Percentiles rank a stretch among this genome's conserved stretches.
These are phyloP conservation scores for Malassezia slooffiae DNA, from an alignment of 1,284 basidiomycete genomes.

Conservation along the genomic window DNA sequence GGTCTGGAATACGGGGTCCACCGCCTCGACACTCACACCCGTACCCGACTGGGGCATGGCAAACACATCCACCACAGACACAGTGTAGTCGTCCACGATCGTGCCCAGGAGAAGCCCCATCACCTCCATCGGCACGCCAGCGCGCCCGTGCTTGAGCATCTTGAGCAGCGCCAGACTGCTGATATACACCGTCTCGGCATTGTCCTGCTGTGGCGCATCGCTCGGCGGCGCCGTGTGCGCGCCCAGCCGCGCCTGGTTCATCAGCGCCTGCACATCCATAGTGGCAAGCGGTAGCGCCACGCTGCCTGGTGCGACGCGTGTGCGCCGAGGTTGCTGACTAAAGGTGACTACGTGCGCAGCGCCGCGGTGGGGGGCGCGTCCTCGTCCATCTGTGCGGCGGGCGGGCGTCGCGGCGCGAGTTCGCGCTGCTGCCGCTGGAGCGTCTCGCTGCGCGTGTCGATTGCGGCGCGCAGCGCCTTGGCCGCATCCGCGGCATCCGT, in stretches of 20 bases:
- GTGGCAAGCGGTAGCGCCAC: not conserved
- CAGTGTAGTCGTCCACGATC: conserved; percentile 87
- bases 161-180: conserved; percentile 49
- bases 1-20: conserved; percentile 96
- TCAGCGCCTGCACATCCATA: conserved; percentile 39
- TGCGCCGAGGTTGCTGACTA: conserved; percentile 3
- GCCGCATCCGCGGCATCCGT: not conserved
- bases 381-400: not conserved
- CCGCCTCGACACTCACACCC: conserved; percentile 94
- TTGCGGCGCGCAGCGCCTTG: conserved; percentile 1
- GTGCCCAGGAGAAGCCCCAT: conserved; percentile 99
- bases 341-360: not conserved
- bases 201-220: conserved; percentile 48
- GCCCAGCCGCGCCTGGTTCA: conserved; percentile 37
- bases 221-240: conserved; percentile 21
- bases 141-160: conserved; percentile 99
- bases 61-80: conserved; percentile 90
- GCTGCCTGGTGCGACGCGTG: not conserved
- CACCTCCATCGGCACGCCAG: conserved; percentile 98
- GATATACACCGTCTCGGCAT: conserved; percentile 46
- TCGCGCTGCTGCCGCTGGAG: not conserved
- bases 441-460: conserved; percentile 1
- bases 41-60: conserved; percentile 99
- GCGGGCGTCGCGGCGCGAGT: not conserved
- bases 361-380: not conserved